Base-by-base conservation (phyloP, 441 rosid species). In the Gossypium schwendimanii region DNA sequence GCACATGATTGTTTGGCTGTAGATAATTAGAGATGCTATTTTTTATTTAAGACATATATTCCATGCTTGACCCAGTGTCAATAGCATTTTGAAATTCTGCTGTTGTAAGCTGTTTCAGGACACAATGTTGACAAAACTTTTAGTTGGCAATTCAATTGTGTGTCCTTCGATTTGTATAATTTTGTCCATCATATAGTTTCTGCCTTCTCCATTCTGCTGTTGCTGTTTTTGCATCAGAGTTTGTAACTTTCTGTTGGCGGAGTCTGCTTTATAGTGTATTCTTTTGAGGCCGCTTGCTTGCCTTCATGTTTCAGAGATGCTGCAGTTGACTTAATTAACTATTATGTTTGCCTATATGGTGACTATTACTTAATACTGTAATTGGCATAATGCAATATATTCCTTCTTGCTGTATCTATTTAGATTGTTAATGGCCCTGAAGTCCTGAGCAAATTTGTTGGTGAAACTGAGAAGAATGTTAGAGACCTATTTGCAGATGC, bases 391-490 rank as follows among this genome's bases (percentile, higher is more conserved):
- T 47, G n/a, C 66, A 53, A 77, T 69, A 44, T 26, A 41, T 21
- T 24, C 54, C 63, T 74, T 79, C 64, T 63, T 76, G 77, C 75
- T 72, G 69, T 77, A 80, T 65, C 77, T 41, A 50, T 76, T 24
- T 75, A 95, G 98, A 91, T 95, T 72, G 88, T 95, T 63, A 95
- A 95, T 83, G 98, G 99, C 73, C 99, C 98, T 77, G 99, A 95
- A 86, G 97, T 95, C 68, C 84, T 95, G 36, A 95, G 98, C 88
- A 95, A 95, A 88, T 93, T 90, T 85, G 99, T 95, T 72, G 97
- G 99, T 83, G 99, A 95, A 85, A 90, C 99, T 17, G 98, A 95
- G 81, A 95, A 95, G 87, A 95, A 95, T 67, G 91, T 95, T 18
- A 87, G 98, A 79, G 99, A 95, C 80, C 80, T 95, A 57, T 95